These are phyloP conservation scores for Medicago ruthenica DNA, from an alignment of 306 rosid species.

Conservation along the genomic window DNA sequence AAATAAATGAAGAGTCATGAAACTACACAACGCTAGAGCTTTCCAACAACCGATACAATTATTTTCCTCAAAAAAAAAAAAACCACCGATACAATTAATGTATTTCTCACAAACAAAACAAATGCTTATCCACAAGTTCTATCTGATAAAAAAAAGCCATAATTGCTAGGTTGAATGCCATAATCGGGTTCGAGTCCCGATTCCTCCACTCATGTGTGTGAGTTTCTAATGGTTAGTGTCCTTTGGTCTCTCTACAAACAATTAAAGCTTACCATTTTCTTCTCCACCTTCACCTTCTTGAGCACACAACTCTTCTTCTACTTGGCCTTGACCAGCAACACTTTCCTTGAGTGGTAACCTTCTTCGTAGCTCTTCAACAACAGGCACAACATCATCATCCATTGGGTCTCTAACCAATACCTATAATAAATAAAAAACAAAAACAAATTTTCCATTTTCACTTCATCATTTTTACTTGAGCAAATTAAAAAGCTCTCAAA, in stretches of 20 bases:
- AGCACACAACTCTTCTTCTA: constrained; percentile 58
- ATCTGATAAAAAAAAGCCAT: no score
- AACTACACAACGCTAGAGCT: neutral
- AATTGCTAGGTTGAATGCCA: no score
- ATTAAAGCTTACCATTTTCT: constrained; percentile 54
- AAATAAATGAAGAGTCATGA: neutral
- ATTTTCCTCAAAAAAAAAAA: no score
- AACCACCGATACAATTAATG: neutral
- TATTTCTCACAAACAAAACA: neutral
- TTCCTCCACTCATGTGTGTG: no score
- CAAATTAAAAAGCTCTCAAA: no score
- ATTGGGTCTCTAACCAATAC: constrained; percentile 76
- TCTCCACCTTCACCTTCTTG: constrained; percentile 60
- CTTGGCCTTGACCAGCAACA: constrained; percentile 51
- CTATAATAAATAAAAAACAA: no score
- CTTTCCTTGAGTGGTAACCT: constrained; percentile 50
- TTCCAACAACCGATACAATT: neutral
- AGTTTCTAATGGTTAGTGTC: no score
- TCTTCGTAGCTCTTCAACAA: constrained; percentile 71
- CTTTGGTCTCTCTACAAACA: no score
- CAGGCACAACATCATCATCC: constrained; percentile 67
- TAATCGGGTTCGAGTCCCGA: no score
- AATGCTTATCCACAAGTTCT: no score
- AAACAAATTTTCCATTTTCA: no score
- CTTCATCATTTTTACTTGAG: no score